phyloP scores from a whole-genome alignment of 768 basidiomycete species.

The Suillus ampliporus region DNA sequence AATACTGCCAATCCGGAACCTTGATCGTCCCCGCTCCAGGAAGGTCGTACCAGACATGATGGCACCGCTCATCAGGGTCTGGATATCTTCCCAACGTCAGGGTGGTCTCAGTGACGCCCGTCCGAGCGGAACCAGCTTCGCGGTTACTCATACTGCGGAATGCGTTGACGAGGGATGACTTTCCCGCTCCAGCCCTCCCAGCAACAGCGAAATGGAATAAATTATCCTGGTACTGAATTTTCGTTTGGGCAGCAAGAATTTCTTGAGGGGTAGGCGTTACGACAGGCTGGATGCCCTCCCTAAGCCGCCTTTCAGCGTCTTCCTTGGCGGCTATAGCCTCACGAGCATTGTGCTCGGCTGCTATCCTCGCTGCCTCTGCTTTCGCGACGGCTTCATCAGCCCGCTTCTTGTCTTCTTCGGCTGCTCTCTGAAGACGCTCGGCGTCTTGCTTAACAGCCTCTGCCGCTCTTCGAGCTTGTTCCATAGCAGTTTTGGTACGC shows the following conservation, averaged over 20 bases:
- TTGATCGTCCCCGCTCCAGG: conserved; percentile 34
- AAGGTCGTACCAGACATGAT: conserved; percentile 34
- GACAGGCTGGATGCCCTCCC: conserved; percentile 21
- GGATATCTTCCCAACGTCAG: conserved; percentile 23
- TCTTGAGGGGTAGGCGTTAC: conserved; percentile 23
- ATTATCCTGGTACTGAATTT: conserved; percentile 22
- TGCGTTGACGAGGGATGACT: conserved; percentile 38
- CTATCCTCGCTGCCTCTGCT: neutral
- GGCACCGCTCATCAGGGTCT: conserved; percentile 23
- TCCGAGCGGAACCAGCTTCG: conserved; percentile 24
- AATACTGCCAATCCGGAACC: conserved; percentile 33
- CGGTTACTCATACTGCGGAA: conserved; percentile 30
- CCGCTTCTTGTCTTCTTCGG: conserved; percentile 12
- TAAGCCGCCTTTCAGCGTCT: conserved; percentile 14
- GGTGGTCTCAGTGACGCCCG: conserved; percentile 33
- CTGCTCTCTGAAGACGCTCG: conserved; percentile 1
- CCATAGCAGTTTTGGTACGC: neutral
- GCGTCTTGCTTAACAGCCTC: conserved; percentile 3
- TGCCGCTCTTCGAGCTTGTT: neutral
- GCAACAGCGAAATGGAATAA: conserved; percentile 35
- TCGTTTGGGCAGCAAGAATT: conserved; percentile 9
- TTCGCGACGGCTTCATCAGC: conserved; percentile 5
- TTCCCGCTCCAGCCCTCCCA: conserved; percentile 32
- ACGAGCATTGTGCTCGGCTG: conserved; percentile 1
- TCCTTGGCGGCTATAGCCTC: conserved; percentile 10